Base-by-base conservation (phyloP, 176 grass and related monocot genomes). In the Thalia dealbata region DNA sequence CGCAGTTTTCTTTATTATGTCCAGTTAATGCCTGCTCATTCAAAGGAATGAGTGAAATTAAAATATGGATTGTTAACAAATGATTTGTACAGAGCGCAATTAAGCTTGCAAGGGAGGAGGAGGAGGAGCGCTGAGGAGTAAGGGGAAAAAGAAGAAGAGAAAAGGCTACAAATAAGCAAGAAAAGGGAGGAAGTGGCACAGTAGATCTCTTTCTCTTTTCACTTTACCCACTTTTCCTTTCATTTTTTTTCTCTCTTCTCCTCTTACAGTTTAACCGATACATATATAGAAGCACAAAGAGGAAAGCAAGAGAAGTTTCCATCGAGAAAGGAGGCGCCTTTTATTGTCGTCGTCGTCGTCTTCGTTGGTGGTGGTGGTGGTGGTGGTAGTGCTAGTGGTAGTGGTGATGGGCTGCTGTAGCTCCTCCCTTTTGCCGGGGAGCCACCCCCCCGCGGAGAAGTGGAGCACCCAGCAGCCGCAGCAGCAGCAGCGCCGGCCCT, bases 321-420 rank as follows among this genome's bases (percentile, higher is more conserved):
- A 48, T 50, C 69, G 13, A 71, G 24, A 71, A 52, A 71, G 46
- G 44, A 15, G 11, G 16, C 27, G 24, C 61, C 22, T 71, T 71
- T 71, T 52, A 15, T 29, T 24, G 66, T 65, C 26, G 62, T 22
- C 32, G 35, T 68, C 38, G 24, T 72, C 27, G 24, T 72, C 28
- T 41, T 67, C 42, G n/a, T 48, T 24, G 45, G 23, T 32, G 45
- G 18, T 22, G 32, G 35, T 42, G 65, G 65, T 21, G 32, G 32
- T 38, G 32, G 32, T 24, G 45, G 23, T 32, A 24, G 18, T 24
- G 45, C 13, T 32, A 24, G 18, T 22, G 32, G 35, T 42, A 35
- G 65, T 21, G 32, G 48, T 10, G 21, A 97, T 99, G 95, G 95
- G 95, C 0, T 95, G 90, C 83, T 99, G 85, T 59, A 25, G 67